phyloP scores from a whole-genome alignment of 257 asterid species.

The Solanum ossicruentum region DNA sequence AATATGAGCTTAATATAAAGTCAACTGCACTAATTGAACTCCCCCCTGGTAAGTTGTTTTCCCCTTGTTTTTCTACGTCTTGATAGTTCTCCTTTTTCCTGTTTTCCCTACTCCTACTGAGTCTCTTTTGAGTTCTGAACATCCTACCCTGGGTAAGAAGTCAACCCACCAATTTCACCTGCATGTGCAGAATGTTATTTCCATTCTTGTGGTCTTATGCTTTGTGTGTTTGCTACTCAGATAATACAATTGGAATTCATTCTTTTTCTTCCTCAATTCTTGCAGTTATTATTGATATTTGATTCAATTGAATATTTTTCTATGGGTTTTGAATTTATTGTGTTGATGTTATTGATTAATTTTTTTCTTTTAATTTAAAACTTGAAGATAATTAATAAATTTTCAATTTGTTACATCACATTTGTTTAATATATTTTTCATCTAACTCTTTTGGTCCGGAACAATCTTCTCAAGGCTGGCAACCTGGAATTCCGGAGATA shows the following conservation, averaged over 20 bases:
- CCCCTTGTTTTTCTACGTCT: slow-evolving; percentile 1
- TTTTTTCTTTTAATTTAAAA: background rate
- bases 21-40: slow-evolving; percentile 78
- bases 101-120: background rate
- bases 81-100: background rate
- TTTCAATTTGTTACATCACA: background rate
- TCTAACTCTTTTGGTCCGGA: background rate
- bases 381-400: background rate
- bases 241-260: background rate
- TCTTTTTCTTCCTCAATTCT: background rate
- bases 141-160: background rate
- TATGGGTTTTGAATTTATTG: background rate
- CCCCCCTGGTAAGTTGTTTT: slow-evolving; percentile 53
- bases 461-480: slow-evolving; percentile 61
- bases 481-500: slow-evolving; percentile 80
- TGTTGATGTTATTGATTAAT: background rate
- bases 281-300: background rate
- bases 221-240: background rate
- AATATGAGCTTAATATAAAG: slow-evolving; percentile 52
- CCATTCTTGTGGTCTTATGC: background rate
- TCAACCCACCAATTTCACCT: background rate
- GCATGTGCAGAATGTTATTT: background rate
- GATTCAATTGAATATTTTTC: background rate
- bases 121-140: background rate
- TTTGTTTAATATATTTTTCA: background rate